Percentiles rank a stretch among this genome's conserved stretches.
Conservation (phyloP, 1,284 basidiomycete species). For the Mycosarcoma mackinlayi region DNA sequence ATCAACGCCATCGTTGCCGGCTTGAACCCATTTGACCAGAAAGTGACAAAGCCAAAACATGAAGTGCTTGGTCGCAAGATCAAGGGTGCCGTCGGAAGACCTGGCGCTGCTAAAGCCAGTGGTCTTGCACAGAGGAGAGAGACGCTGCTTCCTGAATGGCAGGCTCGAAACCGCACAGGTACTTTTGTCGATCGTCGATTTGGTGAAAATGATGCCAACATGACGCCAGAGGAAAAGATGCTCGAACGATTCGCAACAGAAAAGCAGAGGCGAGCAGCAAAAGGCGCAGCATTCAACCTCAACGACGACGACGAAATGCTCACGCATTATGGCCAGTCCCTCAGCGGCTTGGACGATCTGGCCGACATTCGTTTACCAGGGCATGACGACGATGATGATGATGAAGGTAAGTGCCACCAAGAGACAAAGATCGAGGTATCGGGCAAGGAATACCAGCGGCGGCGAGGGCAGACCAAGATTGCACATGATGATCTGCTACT, state of each 20-base stretch:
- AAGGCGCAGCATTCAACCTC: conserved; percentile 86
- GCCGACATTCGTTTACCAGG: conserved; percentile 72
- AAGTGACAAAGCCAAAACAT: conserved; percentile 76
- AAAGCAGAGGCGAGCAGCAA: conserved; percentile 71
- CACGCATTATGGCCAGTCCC: conserved; percentile 91
- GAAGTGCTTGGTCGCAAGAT: conserved; percentile 88
- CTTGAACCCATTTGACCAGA: conserved; percentile 88
- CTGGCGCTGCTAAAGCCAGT: conserved; percentile 85
- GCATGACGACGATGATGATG: conserved; percentile 62
- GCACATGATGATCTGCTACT: conserved; percentile 57
- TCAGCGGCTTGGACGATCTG: conserved; percentile 87
- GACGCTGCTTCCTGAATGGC: conserved; percentile 84
- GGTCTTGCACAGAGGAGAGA: conserved; percentile 81
- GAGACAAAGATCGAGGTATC: not conserved
- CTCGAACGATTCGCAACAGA: conserved; percentile 95
- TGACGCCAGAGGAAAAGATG: conserved; percentile 95
- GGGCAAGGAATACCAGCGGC: not conserved
- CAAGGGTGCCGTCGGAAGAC: conserved; percentile 83
- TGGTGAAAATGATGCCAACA: conserved; percentile 90
- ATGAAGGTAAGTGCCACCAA: conserved; percentile 50
- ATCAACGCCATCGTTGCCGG: conserved; percentile 84
- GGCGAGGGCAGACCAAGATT: not conserved
- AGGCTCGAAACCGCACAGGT: conserved; percentile 81
- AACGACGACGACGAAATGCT: conserved; percentile 74
- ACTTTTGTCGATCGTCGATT: conserved; percentile 93